Percentiles rank a stretch among this genome's conserved stretches.
Conservation (phyloP, 306 rosid species). For the Boehmeria nivea region DNA sequence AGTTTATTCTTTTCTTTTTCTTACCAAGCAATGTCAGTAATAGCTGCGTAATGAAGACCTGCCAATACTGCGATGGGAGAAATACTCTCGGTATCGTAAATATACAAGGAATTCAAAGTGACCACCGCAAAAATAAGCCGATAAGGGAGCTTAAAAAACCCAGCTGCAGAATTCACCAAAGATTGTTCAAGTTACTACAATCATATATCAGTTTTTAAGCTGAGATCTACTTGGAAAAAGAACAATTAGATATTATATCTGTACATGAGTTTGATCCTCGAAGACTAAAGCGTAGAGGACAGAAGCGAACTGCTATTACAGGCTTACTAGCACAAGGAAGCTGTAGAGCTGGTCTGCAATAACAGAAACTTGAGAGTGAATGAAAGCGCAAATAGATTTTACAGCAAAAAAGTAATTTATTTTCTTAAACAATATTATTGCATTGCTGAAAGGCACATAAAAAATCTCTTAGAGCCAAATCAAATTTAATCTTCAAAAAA, state of each 20-base stretch:
- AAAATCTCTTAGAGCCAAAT: no score
- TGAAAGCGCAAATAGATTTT: no score
- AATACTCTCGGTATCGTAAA: slow-evolving; percentile 76
- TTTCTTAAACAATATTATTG: no score
- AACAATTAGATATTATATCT: slow-evolving; percentile 8
- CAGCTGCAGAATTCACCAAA: slow-evolving; percentile 46
- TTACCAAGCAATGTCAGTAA: slow-evolving; percentile 90
- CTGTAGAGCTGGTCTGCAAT: slow-evolving; percentile 78
- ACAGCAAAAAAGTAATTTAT: slow-evolving; percentile 8
- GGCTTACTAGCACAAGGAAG: slow-evolving; percentile 88
- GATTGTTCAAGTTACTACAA: slow-evolving; percentile 7
- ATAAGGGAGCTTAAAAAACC: slow-evolving; percentile 77
- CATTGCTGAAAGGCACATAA: no score
- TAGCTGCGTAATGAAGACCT: slow-evolving; percentile 91
- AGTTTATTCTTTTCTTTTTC: not conserved
- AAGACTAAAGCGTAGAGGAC: slow-evolving; percentile 60
- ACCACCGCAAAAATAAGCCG: slow-evolving; percentile 82
- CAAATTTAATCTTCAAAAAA: not conserved
- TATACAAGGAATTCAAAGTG: slow-evolving; percentile 79
- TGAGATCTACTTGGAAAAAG: not conserved
- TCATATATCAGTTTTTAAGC: slow-evolving; percentile 3
- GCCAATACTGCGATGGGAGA: slow-evolving; percentile 70
- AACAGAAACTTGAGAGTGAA: slow-evolving; percentile 27
- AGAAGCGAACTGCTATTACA: slow-evolving; percentile 77
- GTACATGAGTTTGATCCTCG: slow-evolving; percentile 63